A percentile compares a stretch with the other conserved stretches of the same genome.
Evolutionary conservation across 179 eudicot species (phyloP).

Genomic region (Dionaea muscipula): DNA sequence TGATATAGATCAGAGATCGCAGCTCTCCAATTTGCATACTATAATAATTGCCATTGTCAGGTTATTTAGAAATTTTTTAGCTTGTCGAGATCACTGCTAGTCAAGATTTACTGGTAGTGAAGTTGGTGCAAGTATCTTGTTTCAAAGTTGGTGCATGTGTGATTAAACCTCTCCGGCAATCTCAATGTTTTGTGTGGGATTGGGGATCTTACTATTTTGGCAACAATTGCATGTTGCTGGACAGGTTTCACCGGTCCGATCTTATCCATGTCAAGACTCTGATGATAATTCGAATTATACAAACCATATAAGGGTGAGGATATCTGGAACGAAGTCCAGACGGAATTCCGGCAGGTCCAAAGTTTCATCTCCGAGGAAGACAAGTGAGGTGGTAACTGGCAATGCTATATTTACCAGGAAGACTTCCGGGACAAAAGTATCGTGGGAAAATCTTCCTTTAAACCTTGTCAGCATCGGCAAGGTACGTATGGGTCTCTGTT

Average conservation of each 20-base stretch:
- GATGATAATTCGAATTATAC: constrained; percentile 26
- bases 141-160: too few species aligned
- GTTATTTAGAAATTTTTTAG: too few species aligned
- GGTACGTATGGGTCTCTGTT: too few species aligned
- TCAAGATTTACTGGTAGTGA: too few species aligned
- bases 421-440: constrained; percentile 18
- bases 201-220: too few species aligned
- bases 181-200: too few species aligned
- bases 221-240: neutral
- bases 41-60: too few species aligned
- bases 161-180: too few species aligned
- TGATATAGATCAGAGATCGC: too few species aligned
- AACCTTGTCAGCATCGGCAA: constrained; percentile 30
- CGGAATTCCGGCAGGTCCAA: constrained; percentile 13
- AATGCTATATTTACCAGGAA: neutral
- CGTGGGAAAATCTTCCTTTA: constrained; percentile 35
- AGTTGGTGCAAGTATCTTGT: too few species aligned
- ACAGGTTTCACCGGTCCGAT: constrained; percentile 16
- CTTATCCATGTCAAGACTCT: constrained; percentile 20
- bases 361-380: neutral
- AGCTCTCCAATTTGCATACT: too few species aligned
- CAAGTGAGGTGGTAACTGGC: neutral
- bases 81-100: too few species aligned
- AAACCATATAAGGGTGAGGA: constrained; percentile 15
- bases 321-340: constrained; percentile 6